Conservation (phyloP, 2,329 filamentous ascomycete genomes). For the Fusarium tuaranense region DNA sequence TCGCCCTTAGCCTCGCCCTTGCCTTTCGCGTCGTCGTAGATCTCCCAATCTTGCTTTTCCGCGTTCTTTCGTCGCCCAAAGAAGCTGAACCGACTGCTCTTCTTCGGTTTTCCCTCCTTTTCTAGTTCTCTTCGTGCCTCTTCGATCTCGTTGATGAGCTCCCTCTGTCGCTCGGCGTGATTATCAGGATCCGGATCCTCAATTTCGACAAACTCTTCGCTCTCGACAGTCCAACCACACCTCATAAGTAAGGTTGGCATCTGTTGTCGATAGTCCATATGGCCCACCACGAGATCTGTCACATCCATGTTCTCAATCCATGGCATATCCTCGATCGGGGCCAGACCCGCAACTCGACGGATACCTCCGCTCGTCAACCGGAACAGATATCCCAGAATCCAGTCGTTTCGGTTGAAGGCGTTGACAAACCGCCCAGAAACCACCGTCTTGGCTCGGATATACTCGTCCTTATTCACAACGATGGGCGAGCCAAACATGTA, state of each 20-base stretch:
- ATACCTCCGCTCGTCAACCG: conserved; percentile 93
- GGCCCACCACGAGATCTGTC: conserved; percentile 85
- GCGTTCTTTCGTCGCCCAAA: conserved; percentile 86
- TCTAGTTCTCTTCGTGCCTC: conserved; percentile 91
- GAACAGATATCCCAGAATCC: conserved; percentile 97
- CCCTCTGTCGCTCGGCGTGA: conserved; percentile 85
- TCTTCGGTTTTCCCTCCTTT: conserved; percentile 77
- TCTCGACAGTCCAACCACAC: conserved; percentile 91
- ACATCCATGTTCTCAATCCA: conserved; percentile 92
- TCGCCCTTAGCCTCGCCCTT: conserved; percentile 52
- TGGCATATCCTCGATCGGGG: conserved; percentile 78
- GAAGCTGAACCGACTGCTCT: conserved; percentile 73
- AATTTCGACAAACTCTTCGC: conserved; percentile 95
- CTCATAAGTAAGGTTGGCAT: conserved; percentile 91
- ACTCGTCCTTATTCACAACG: conserved; percentile 93
- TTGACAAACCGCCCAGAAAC: conserved; percentile 95
- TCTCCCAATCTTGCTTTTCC: conserved; percentile 92
- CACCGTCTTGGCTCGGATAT: conserved; percentile 81
- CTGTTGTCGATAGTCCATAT: conserved; percentile 95
- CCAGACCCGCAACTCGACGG: conserved; percentile 86
- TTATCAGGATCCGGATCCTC: conserved; percentile 98
- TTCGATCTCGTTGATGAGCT: conserved; percentile 96
- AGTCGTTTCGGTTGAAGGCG: conserved; percentile 93
- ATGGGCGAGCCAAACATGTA: conserved; percentile 94
- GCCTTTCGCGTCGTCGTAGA: conserved; percentile 78